These are phyloP conservation scores for Irpex sp. DNA, from an alignment of 1,284 basidiomycete genomes.

Conservation along the genomic window DNA sequence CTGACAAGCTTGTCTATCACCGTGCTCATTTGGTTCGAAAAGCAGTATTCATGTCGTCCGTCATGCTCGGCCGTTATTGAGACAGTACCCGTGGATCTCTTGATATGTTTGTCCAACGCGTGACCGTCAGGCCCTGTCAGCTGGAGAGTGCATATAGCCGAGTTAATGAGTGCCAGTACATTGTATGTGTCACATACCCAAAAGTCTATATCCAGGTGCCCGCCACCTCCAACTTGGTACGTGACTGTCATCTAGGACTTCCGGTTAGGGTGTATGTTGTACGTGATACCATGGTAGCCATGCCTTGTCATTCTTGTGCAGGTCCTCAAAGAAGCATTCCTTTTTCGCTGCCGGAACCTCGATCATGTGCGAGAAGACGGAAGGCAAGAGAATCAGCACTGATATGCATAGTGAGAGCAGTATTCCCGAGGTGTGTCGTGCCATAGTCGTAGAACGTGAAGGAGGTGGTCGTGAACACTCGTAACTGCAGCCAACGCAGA, in stretches of 20 bases:
- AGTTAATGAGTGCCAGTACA: neutral
- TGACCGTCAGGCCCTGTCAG: slow-evolving; percentile 72
- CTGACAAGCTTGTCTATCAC: slow-evolving; percentile 94
- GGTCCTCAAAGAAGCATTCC: slow-evolving; percentile 98
- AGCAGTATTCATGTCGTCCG: slow-evolving; percentile 94
- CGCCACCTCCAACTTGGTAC: slow-evolving; percentile 97
- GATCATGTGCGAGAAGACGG: slow-evolving; percentile 61
- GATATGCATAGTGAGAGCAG: slow-evolving; percentile 31
- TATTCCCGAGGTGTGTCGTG: slow-evolving; percentile 31
- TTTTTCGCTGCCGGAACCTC: slow-evolving; percentile 76
- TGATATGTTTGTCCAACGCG: slow-evolving; percentile 76
- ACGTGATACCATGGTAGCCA: slow-evolving; percentile 12
- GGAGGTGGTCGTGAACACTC: neutral
- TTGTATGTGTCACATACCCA: slow-evolving; percentile 55
- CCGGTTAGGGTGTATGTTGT: slow-evolving; percentile 2
- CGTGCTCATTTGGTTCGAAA: slow-evolving; percentile 96
- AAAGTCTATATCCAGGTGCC: slow-evolving; percentile 96
- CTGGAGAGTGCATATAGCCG: slow-evolving; percentile 35
- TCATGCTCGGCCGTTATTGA: slow-evolving; percentile 85
- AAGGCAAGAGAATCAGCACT: slow-evolving; percentile 40
- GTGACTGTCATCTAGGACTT: slow-evolving; percentile 91
- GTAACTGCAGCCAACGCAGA: neutral
- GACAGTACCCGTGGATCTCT: slow-evolving; percentile 87
- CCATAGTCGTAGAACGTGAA: slow-evolving; percentile 30
- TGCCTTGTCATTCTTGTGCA: slow-evolving; percentile 93